Base-by-base conservation (phyloP, 2,329 filamentous ascomycete species). In the Pestalotiopsis fici region DNA sequence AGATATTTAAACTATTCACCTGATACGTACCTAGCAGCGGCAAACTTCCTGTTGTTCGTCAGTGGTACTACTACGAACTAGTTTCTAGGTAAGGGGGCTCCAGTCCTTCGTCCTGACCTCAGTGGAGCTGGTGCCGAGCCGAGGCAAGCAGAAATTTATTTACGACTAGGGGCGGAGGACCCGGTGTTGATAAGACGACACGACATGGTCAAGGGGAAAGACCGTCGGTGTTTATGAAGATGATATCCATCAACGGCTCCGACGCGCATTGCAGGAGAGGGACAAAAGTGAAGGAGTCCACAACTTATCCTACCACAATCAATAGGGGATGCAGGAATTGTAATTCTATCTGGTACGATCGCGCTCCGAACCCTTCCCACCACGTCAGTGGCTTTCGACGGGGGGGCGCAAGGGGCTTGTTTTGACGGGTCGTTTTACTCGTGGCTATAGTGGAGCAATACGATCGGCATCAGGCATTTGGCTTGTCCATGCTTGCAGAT, bases 171-270 rank as follows among this genome's bases (percentile, higher is more conserved):
- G 23, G 11, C 61, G 61, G 43, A 25, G 43, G 43, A 31, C 47
- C 61, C 61, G 61, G 28, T 50, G 28, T 35, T 25, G 61, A 54
- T 56, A 65, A 65, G 54, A 59, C 54, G 50, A 54, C 60, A 47
- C 60, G 57, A 60, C 57, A 60, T 35, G 27, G 15, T 15, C 27
- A 56, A 55, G 28, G 59, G n/a, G n/a, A 63, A 65, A 59, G 18
- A 9, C 63, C 50, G 54, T 15, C 50, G 63, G 63, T 54, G 18
- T 65, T 65, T 65, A 23, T n/a, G 54, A 28, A 31, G 23, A 27
- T 11, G 47, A 63, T 63, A 47, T 54, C 60, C 60, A 60, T 31
- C 3, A 18, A 37, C 57, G 57, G 57, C 57, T 31, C 57, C 57
- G 57, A 31, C 18, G 57, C 25, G 25, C 31, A 2, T 35, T 59